Base-by-base conservation (phyloP, 805 yeast species). In the Cyberlindnera amylophila region DNA sequence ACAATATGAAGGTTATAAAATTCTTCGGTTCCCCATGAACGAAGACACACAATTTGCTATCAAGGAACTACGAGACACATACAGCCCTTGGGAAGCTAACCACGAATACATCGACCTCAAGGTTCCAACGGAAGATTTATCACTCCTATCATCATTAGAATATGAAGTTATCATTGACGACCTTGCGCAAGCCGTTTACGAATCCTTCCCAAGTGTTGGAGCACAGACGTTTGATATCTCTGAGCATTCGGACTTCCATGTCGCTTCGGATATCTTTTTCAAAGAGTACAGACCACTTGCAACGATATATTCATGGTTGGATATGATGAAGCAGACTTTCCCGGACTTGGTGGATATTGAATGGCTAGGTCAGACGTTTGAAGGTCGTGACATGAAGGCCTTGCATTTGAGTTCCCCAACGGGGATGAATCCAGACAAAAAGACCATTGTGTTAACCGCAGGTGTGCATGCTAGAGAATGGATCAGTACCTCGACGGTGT, bases 401-500 rank as follows among this genome's bases (percentile, higher is more conserved):
- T 64, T 87, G 17, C 84, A 84, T 52, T 59, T 88, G 21, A 69
- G 81, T 2, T 70, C 81, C 2, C 70, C 71, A 36, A 68, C 67
- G 36, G 68, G 63, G 5, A 52, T 45, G 47, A 64, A 50, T 63
- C 66, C 70, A 9, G 68, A 75, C 34, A 74, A 73, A 59, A 77
- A 73, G 49, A 84, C 91, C 1, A 73, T 88, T 39, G 82, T 87
- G 4, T 71, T 89, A 7, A 79, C 91, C 1, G 90, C 90, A 30
- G 96, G 96, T 3, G 72, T 84, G 3, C 96, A 89, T 64, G 93
- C 96, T 0, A 71, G 97, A 39, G 97, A 89, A 61, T 89, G 96
- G 96, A 72, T 87, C 21, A 75, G 89, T 29, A 78, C 81, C 2
- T 75, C 89, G 2, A 71, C 91, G 0, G 81, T 79, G 1, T 74